Conservation (phyloP, 192 early-diverging fungal genomes). For the Coemansia sp. region DNA sequence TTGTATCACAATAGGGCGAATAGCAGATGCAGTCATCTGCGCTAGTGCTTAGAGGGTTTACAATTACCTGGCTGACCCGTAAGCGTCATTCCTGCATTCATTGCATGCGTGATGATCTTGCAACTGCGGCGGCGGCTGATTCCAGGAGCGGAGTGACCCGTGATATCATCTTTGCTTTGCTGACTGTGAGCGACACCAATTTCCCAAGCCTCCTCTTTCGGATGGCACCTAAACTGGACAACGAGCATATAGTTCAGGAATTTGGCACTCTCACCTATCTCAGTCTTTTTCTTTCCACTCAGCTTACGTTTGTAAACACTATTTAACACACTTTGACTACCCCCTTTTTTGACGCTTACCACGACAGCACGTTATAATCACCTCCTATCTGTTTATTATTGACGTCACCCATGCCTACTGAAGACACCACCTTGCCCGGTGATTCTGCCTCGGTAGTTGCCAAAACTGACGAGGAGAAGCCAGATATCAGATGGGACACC, state of each 20-base stretch:
- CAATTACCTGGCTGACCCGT: neutral
- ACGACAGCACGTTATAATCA: neutral
- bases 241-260: too few relatives aligned
- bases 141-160: neutral
- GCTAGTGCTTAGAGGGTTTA: neutral
- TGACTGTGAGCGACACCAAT: neutral
- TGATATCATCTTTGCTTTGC: neutral
- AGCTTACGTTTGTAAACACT: neutral
- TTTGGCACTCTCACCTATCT: neutral
- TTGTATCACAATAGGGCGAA: neutral
- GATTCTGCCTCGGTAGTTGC: neutral
- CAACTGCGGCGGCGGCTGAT: neutral
- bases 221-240: neutral
- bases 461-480: neutral
- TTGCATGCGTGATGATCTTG: neutral
- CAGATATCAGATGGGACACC: constrained; percentile 23
- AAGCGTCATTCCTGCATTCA: neutral
- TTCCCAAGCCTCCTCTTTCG: neutral
- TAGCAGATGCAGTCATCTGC: neutral
- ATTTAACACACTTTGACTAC: neutral
- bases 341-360: neutral
- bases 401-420: neutral
- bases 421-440: neutral
- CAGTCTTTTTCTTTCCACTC: neutral
- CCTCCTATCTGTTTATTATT: too few relatives aligned